Evolutionary conservation across 73 alveolate genomes (phyloP), one percentile per base, ranked within the genome.

Genomic region (Paramecium octaurelia): DNA sequence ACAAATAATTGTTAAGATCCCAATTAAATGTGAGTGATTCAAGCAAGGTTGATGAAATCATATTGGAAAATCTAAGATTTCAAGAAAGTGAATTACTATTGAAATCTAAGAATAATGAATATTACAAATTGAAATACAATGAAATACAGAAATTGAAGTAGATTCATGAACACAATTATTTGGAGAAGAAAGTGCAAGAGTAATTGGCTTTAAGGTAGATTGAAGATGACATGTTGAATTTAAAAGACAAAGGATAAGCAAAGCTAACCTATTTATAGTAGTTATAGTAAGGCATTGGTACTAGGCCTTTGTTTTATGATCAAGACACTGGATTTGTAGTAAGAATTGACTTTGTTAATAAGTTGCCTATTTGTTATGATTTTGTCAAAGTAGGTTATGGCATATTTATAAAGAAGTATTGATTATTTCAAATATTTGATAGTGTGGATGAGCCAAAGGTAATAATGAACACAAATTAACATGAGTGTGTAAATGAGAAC

Each of bases 251-350:
- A 35, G 38, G 38, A 36, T 12, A 36, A 40, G 10, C 21, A 1
- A 75, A 75, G 1, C 2, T 34, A 0, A 75, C 58, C 1, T 75
- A 75, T 75, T 40, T 75, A 75, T 36, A 75, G 16, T 75, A 36
- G 42, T 16, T 75, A 34, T 75, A 75, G n/a, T 21, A 44, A 16
- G 14, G 40, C 12, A 75, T 75, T 75, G 38, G 48, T 9, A 75
- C 88, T 3, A 75, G 42, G 10, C 88, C 88, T 21, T 75, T 75
- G 16, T 75, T 75, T 75, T 75, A 75, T 36, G 88, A 75, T 75
- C 18, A 36, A 31, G 88, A 75, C 16, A n/a, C 21, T 36, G 88
- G 88, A 75, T 75, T 75, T 75, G 69, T 75, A 34, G 40, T 75
- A 11, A 75, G 88, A 40, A 34, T 75, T 36, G 88, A 75, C 11